Evolutionary conservation across 768 basidiomycete species (phyloP).

Genomic region (Kwoniella dendrophila): DNA sequence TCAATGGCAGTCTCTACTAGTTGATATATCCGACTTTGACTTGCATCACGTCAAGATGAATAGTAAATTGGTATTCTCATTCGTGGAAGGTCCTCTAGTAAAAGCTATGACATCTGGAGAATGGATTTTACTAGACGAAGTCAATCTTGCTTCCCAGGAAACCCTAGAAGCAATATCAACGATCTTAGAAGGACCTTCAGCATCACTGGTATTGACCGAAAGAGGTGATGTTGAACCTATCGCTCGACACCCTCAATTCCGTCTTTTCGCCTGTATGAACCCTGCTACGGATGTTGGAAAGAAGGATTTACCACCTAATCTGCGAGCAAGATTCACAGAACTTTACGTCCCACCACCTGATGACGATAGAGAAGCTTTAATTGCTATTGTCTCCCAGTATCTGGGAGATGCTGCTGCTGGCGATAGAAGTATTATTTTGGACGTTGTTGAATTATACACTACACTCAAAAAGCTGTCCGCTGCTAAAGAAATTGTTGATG

Average conservation of each 20-base stretch:
- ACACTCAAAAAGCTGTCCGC: constrained; percentile 76
- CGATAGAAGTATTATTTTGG: constrained; percentile 83
- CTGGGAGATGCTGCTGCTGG: constrained; percentile 79
- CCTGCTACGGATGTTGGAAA: constrained; percentile 98
- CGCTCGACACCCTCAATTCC: constrained; percentile 90
- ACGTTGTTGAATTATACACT: constrained; percentile 87
- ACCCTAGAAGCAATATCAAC: constrained; percentile 89
- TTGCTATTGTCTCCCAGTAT: constrained; percentile 84
- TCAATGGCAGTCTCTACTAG: constrained; percentile 70
- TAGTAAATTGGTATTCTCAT: constrained; percentile 88
- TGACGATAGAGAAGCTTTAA: constrained; percentile 81
- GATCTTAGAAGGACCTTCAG: constrained; percentile 78
- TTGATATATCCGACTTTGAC: constrained; percentile 76
- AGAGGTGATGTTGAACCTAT: constrained; percentile 87
- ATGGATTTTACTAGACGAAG: constrained; percentile 95
- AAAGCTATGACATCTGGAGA: constrained; percentile 83
- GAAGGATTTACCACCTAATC: constrained; percentile 89
- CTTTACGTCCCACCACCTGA: constrained; percentile 95
- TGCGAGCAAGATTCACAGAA: constrained; percentile 90
- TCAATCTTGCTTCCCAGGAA: constrained; percentile 91
- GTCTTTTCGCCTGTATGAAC: constrained; percentile 98
- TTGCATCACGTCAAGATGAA: constrained; percentile 80
- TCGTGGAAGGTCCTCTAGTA: constrained; percentile 94
- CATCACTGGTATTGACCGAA: constrained; percentile 90
- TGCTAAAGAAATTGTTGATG: constrained; percentile 80